These are phyloP conservation scores for Bipolaris sorokiniana DNA, from an alignment of 2,329 filamentous ascomycete species.

Conservation along the genomic window DNA sequence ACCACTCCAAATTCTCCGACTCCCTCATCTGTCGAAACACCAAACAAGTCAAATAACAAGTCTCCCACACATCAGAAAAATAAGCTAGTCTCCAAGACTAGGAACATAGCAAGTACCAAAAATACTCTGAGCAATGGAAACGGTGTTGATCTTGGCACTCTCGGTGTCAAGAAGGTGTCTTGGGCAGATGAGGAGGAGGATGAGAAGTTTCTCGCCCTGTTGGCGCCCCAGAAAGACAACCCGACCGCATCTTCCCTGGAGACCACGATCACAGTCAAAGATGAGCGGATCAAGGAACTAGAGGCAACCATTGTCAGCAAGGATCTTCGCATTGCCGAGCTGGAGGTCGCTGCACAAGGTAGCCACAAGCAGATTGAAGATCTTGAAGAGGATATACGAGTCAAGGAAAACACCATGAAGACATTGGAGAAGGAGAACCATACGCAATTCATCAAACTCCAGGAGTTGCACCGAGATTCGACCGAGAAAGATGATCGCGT, in stretches of 20 bases:
- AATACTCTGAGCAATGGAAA: not conserved
- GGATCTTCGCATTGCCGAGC: slow-evolving; percentile 15
- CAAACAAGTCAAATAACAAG: not conserved
- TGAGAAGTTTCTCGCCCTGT: slow-evolving; percentile 17
- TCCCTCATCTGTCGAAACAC: slow-evolving; percentile 1
- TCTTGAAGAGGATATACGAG: slow-evolving; percentile 6
- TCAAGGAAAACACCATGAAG: slow-evolving; percentile 3
- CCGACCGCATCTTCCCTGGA: slow-evolving; percentile 1
- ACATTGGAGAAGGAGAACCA: slow-evolving; percentile 13
- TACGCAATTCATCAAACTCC: slow-evolving; percentile 15
- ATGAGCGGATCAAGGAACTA: slow-evolving; percentile 18
- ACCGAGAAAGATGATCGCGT: slow-evolving; percentile 27
- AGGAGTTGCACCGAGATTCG: slow-evolving; percentile 22
- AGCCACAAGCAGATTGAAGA: slow-evolving; percentile 10
- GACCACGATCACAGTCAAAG: slow-evolving; percentile 7
- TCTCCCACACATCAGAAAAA: slow-evolving; percentile 6
- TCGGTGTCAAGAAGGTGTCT: slow-evolving; percentile 11
- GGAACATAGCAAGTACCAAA: slow-evolving; percentile 1
- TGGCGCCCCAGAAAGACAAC: not conserved
- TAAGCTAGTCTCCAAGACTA: slow-evolving; percentile 7
- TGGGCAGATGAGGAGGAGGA: slow-evolving; percentile 34
- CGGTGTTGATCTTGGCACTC: not conserved
- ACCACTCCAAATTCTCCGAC: not conserved
- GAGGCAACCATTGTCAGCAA: slow-evolving; percentile 16
- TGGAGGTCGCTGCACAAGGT: slow-evolving; percentile 12